Base-by-base conservation (phyloP, 1,139 yeast genomes). In the Hansenula sp. region DNA sequence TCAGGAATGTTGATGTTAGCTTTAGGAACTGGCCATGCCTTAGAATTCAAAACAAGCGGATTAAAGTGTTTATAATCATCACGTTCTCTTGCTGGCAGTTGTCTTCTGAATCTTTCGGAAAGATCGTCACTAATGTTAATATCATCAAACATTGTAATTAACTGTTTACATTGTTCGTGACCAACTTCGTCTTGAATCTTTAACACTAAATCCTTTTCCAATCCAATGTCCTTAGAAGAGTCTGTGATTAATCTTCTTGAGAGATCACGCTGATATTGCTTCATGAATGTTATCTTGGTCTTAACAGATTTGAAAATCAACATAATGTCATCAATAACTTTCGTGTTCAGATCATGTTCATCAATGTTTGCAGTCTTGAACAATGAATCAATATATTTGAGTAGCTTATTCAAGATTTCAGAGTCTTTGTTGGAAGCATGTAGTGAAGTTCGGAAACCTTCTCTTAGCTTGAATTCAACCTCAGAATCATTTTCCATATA, bases 111-210 rank as follows among this genome's bases (percentile, higher is more conserved):
- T n/a, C 41, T 41, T 38, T 17, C 8, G 12, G 21, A 16, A 13
- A 47, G 49, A 41, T 29, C 46, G 44, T 24, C 47, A 52, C 38
- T 50, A 7, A 47, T 40, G 29, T 48, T 51, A 35, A 66, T 48
- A 42, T 70, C 74, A 29, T 57, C 54, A 38, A 67, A 50, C 74
- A 70, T 70, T 12, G 59, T 57, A 21, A 55, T 59, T 18, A 68
- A 47, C 7, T 61, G 56, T 13, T 57, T 53, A 2, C 65, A 54
- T 29, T 60, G 53, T 13, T 56, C 60, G 1, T 55, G 47, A 5
- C 71, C 70, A 38, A 69, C 61, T 38, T 62, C 68, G 3, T 53
- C 49, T 38, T 53, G 55, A 27, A 70, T 49, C 19, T 53, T 47
- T 0, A 51, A 33, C 10, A 68, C 48, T 39, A 66, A 48, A 10